These are phyloP conservation scores for Trichoderma reesei DNA, from an alignment of 495 filamentous ascomycete species.

Conservation along the genomic window DNA sequence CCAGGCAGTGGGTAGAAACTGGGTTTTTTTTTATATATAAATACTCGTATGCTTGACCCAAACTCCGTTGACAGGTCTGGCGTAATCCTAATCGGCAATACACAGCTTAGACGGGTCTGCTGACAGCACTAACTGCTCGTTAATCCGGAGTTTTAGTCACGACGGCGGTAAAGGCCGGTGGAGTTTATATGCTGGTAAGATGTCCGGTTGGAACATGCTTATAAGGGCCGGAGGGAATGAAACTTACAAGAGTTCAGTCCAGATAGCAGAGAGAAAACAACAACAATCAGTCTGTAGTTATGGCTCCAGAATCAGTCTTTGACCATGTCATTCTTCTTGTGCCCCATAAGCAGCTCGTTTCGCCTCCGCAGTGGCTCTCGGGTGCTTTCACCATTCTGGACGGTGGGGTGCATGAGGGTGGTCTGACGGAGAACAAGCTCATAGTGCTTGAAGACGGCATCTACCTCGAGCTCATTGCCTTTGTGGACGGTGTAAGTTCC, in stretches of 20 bases:
- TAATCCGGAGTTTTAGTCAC: too few species aligned
- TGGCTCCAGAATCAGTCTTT: conserved; percentile 16
- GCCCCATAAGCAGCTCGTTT: conserved; percentile 28
- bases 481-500: conserved; percentile 36
- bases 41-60: not conserved
- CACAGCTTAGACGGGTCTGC: too few species aligned
- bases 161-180: too few species aligned
- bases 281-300: not conserved
- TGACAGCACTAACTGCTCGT: too few species aligned
- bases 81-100: not conserved
- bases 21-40: too few species aligned
- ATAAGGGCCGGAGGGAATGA: not conserved
- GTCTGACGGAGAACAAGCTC: conserved; percentile 45
- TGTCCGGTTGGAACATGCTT: not conserved
- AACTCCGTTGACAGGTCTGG: not conserved
- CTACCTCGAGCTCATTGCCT: conserved; percentile 52
- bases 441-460: conserved; percentile 45
- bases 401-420: conserved; percentile 44
- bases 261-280: too few species aligned
- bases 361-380: conserved; percentile 38
- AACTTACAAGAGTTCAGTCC: too few species aligned
- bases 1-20: too few species aligned
- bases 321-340: conserved; percentile 52
- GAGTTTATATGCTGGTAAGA: not conserved
- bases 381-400: conserved; percentile 43